Percentiles rank a stretch among this genome's conserved stretches.
These are phyloP conservation scores for Talaromyces sp. DNA, from an alignment of 2,329 filamentous ascomycete species.

Conservation along the genomic window DNA sequence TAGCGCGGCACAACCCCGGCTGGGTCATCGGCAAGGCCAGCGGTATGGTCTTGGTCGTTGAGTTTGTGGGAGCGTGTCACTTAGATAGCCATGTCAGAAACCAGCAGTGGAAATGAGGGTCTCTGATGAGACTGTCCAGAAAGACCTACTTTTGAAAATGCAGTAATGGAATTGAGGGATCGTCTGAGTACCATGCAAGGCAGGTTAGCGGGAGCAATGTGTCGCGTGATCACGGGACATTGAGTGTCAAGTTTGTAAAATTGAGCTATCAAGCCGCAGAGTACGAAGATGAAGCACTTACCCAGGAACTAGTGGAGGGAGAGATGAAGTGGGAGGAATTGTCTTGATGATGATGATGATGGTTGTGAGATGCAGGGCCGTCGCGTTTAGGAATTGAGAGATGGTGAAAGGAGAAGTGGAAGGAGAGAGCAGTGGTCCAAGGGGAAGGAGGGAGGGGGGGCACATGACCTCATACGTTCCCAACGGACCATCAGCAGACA, in stretches of 20 bases:
- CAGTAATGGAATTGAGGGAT: neutral
- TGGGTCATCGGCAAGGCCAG: slow-evolving; percentile 68
- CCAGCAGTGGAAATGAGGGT: neutral
- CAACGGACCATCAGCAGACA: slow-evolving; percentile 7
- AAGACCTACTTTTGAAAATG: neutral
- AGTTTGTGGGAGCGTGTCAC: slow-evolving; percentile 98
- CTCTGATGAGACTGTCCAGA: too few relatives aligned
- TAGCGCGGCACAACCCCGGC: slow-evolving; percentile 80
- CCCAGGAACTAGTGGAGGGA: neutral
- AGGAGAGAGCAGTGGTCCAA: neutral
- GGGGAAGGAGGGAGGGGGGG: slow-evolving; percentile 1
- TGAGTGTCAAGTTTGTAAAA: neutral
- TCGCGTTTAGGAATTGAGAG: neutral
- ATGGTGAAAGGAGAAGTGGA: neutral
- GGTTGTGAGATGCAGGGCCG: neutral
- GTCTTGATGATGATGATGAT: neutral
- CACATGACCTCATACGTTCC: slow-evolving; percentile 14
- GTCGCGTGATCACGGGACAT: neutral
- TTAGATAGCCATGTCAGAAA: slow-evolving; percentile 35
- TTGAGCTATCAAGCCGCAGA: neutral
- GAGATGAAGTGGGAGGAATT: neutral
- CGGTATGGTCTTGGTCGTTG: slow-evolving; percentile 85
- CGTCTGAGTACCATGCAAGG: neutral
- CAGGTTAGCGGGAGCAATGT: neutral
- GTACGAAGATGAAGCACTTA: neutral